phyloP scores from a whole-genome alignment of 257 asterid genomes.

The Eucommia ulmoides region DNA sequence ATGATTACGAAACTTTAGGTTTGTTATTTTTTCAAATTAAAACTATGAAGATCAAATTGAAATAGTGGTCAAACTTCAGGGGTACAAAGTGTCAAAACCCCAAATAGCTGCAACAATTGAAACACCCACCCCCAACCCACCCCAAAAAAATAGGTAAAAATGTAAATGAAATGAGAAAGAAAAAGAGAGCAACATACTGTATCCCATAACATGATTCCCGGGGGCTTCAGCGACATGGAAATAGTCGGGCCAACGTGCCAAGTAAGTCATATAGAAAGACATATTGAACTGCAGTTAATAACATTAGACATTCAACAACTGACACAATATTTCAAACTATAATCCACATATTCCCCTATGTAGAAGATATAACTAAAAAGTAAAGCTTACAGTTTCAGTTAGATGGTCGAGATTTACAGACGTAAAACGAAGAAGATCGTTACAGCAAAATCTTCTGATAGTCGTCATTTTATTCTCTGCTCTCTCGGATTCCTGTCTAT shows the following conservation, averaged over 20 bases:
- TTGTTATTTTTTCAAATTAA: too few species aligned
- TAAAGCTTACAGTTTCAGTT: constrained; percentile 57
- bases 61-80: too few species aligned
- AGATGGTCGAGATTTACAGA: constrained; percentile 88
- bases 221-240: constrained; percentile 92
- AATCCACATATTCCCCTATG: neutral
- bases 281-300: constrained; percentile 29
- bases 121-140: too few species aligned
- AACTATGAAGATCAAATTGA: too few species aligned
- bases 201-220: constrained; percentile 54
- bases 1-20: too few species aligned
- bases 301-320: neutral
- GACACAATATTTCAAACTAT: neutral
- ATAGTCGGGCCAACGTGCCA: constrained; percentile 98
- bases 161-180: neutral
- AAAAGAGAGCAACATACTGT: constrained; percentile 19
- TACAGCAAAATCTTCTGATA: constrained; percentile 84
- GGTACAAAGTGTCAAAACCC: too few species aligned
- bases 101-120: too few species aligned
- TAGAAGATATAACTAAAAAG: neutral
- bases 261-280: constrained; percentile 84
- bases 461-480: constrained; percentile 49
- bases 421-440: constrained; percentile 84
- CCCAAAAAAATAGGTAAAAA: too few species aligned
- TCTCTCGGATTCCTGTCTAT: too few species aligned